Evolutionary conservation across 75 land plant species (phyloP).

Genomic region (Picea glauca): DNA sequence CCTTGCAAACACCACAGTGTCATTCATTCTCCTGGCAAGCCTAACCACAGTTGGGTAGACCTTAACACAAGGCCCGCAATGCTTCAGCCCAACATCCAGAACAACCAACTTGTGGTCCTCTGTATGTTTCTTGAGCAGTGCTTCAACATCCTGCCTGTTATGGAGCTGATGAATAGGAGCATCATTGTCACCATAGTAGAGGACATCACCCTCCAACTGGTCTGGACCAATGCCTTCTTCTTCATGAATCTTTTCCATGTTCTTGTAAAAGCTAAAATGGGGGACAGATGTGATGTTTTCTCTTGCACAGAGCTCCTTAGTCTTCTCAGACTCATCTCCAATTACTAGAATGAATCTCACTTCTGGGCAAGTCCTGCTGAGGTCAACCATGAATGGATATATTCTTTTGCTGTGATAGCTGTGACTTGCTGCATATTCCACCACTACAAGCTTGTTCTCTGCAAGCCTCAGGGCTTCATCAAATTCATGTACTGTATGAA

Average conservation of each 20-base stretch:
- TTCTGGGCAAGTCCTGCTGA: constrained; percentile 79
- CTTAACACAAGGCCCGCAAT: constrained; percentile 98
- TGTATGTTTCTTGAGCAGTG: constrained; percentile 48
- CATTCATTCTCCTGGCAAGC: constrained; percentile 84
- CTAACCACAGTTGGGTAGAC: constrained; percentile 93
- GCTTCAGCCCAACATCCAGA: constrained; percentile 93
- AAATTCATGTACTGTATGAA: constrained; percentile 66
- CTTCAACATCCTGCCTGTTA: constrained; percentile 62
- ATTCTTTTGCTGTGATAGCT: constrained; percentile 54
- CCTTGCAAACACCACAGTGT: constrained; percentile 78
- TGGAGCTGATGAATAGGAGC: constrained; percentile 80
- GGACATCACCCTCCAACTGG: constrained; percentile 73
- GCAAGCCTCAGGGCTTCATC: constrained; percentile 66
- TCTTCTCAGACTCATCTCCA: constrained; percentile 88
- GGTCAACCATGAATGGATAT: constrained; percentile 90
- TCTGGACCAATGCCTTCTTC: constrained; percentile 90
- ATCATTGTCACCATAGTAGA: constrained; percentile 88
- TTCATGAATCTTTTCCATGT: constrained; percentile 76
- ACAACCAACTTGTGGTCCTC: constrained; percentile 73
- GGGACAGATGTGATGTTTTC: constrained; percentile 73
- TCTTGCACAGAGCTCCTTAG: constrained; percentile 61
- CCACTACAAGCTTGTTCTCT: constrained; percentile 76
- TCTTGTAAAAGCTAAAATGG: constrained; percentile 93
- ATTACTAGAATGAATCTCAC: constrained; percentile 83
- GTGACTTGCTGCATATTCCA: constrained; percentile 77